Percentiles rank a stretch among this genome's conserved stretches.
Evolutionary conservation across 164 flowering plant species (phyloP).

Genomic region (Houttuynia cordata): DNA sequence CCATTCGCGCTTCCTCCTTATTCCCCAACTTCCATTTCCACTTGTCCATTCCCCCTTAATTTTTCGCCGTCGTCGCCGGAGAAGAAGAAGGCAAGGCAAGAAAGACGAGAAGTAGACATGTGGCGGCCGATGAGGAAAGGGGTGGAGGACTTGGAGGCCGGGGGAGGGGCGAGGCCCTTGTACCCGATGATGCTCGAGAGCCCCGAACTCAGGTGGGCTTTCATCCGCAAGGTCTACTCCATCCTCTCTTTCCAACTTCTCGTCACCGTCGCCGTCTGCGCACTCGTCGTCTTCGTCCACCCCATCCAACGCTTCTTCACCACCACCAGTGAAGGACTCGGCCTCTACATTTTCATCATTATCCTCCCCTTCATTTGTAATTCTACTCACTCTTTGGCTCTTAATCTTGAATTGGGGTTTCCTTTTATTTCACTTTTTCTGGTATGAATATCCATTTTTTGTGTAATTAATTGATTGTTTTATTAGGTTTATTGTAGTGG

Average conservation of each 20-base stretch:
- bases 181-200: conserved; percentile 63
- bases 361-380: conserved; percentile 28
- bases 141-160: conserved; percentile 35
- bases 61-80: not conserved
- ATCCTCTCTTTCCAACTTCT: conserved; percentile 52
- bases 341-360: conserved; percentile 10
- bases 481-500: too few species aligned
- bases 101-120: conserved; percentile 12
- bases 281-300: conserved; percentile 23
- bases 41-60: too few species aligned
- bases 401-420: not conserved
- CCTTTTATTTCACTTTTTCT: not conserved
- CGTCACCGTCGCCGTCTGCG: conserved; percentile 51
- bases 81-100: too few species aligned
- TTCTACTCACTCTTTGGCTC: not conserved
- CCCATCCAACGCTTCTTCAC: conserved; percentile 10
- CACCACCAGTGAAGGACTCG: not conserved
- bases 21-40: too few species aligned
- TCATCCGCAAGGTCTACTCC: conserved; percentile 59
- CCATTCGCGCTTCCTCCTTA: too few species aligned
- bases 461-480: too few species aligned
- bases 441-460: not conserved
- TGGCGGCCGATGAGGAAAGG: conserved; percentile 14
- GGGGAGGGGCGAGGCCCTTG: conserved; percentile 19
- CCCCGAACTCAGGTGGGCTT: conserved; percentile 66